Evolutionary conservation across 164 flowering plant genomes (phyloP).

Genomic region (Tetracentron sinense): DNA sequence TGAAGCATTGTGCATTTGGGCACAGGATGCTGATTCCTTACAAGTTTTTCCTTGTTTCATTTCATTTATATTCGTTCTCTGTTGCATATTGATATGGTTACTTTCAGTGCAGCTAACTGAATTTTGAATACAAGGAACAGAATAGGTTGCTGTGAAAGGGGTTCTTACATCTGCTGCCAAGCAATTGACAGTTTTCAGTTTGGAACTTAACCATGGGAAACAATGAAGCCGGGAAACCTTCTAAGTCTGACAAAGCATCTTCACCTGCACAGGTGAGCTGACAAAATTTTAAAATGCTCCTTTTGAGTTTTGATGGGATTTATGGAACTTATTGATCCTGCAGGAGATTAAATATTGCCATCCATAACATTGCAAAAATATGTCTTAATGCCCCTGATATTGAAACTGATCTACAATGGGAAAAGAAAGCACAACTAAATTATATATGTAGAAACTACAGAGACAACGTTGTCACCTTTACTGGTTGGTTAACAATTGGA

Average conservation of each 20-base stretch:
- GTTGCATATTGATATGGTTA: neutral
- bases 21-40: neutral
- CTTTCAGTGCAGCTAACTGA: constrained; percentile 12
- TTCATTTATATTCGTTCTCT: neutral
- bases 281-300: neutral
- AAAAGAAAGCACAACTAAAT: too few species aligned
- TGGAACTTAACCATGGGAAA: constrained; percentile 54
- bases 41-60: neutral
- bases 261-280: constrained; percentile 53
- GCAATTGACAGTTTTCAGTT: constrained; percentile 3
- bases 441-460: too few species aligned
- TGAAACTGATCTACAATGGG: too few species aligned
- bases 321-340: neutral
- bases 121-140: constrained; percentile 2
- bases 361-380: too few species aligned
- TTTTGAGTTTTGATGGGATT: neutral
- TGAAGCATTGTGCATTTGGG: neutral
- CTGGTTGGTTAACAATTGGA: neutral
- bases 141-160: neutral
- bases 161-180: neutral
- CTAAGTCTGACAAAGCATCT: constrained; percentile 58
- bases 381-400: too few species aligned
- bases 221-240: constrained; percentile 53
- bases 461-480: neutral
- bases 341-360: neutral